These are phyloP conservation scores for Brettanomyces naardenensis DNA, from an alignment of 805 yeast species.

Conservation along the genomic window DNA sequence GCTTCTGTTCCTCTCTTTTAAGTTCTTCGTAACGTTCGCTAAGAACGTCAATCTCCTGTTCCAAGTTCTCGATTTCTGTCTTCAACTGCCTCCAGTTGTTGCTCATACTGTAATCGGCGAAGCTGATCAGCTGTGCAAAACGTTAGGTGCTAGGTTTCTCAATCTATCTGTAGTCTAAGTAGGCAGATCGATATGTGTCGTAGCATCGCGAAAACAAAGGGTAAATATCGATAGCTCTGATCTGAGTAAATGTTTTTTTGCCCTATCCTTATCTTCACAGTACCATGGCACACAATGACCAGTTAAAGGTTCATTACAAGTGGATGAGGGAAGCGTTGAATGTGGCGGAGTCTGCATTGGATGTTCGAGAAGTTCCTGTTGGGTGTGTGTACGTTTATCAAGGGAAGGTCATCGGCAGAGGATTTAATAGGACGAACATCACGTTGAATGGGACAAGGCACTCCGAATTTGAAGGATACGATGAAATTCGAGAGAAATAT, in stretches of 20 bases:
- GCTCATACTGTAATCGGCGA: background rate
- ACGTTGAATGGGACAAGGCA: slow-evolving; percentile 84
- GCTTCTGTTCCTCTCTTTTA: background rate
- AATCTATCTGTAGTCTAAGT: no score
- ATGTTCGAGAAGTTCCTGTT: slow-evolving; percentile 73
- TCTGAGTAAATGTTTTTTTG: no score
- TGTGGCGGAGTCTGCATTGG: slow-evolving; percentile 58
- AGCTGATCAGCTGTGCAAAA: no score
- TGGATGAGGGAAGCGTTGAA: slow-evolving; percentile 46
- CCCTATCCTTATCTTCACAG: no score
- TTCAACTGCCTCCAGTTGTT: background rate
- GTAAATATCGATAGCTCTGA: no score
- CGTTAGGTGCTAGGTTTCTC: no score
- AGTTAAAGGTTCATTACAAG: slow-evolving; percentile 17
- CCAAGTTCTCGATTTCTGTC: background rate
- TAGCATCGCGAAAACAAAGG: no score
- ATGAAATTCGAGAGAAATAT: slow-evolving; percentile 33
- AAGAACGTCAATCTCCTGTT: slow-evolving; percentile 3
- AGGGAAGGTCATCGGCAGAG: slow-evolving; percentile 54
- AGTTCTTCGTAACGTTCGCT: slow-evolving; percentile 1
- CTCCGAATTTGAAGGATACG: slow-evolving; percentile 85
- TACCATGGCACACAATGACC: no score
- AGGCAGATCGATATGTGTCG: no score
- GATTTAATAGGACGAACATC: slow-evolving; percentile 81
- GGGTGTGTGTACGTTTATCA: slow-evolving; percentile 62